Conservation (phyloP, 371 early-diverging fungal species). For the Chytridium lagenaria region DNA sequence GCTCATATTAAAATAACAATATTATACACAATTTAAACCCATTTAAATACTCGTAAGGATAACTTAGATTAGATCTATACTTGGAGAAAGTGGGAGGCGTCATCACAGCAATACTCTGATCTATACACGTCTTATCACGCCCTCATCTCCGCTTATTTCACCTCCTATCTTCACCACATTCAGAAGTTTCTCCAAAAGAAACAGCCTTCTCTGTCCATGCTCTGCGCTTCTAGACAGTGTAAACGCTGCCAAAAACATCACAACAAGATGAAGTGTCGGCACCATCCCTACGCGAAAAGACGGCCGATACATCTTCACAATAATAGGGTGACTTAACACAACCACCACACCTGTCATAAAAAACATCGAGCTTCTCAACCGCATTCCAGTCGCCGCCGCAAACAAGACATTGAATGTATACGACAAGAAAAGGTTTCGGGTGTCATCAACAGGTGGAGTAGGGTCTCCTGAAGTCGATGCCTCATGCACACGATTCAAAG, state of each 20-base stretch:
- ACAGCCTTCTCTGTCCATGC: background rate
- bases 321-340: background rate
- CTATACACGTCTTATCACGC: no score
- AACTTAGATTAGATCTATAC: no score
- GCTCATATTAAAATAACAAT: no score
- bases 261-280: background rate
- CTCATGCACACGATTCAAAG: background rate
- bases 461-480: background rate
- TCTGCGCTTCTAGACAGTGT: background rate
- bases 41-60: no score
- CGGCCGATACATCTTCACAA: background rate
- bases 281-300: background rate
- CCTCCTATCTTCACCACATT: no score
- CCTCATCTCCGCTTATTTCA: no score
- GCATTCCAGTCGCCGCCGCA: background rate
- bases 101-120: no score
- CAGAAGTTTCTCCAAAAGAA: background rate
- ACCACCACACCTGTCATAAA: background rate
- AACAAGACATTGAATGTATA: background rate
- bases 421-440: background rate
- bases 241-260: background rate
- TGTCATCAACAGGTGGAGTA: background rate
- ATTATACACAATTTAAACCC: no score
- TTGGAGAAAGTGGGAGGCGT: no score
- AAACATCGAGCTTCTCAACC: background rate